These are phyloP conservation scores for Stachybotrys elegans DNA, from an alignment of 2,329 filamentous ascomycete genomes.

Conservation along the genomic window DNA sequence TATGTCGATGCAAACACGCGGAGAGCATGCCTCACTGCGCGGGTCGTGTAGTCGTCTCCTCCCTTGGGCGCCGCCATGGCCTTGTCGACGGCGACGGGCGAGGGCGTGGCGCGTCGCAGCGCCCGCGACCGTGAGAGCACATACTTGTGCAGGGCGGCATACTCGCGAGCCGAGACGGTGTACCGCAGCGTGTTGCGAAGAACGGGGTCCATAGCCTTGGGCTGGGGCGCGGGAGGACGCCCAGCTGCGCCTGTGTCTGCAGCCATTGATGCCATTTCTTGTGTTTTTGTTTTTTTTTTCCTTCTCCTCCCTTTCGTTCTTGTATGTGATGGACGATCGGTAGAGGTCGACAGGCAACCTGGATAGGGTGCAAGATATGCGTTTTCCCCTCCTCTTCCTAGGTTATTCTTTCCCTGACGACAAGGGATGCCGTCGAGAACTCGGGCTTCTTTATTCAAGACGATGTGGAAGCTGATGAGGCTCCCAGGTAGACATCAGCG, in stretches of 20 bases:
- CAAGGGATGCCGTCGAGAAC: too few relatives aligned
- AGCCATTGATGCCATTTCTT: constrained; percentile 4
- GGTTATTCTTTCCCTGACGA: too few relatives aligned
- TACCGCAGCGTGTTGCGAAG: constrained; percentile 83
- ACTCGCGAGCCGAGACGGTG: constrained; percentile 80
- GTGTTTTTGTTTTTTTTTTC: too few relatives aligned
- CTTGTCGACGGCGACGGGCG: constrained; percentile 48
- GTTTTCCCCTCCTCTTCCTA: too few relatives aligned
- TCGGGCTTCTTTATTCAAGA: too few relatives aligned
- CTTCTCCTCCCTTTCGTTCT: background rate
- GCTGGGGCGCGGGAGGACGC: constrained; percentile 11
- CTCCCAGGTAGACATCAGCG: too few relatives aligned
- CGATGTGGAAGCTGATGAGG: too few relatives aligned
- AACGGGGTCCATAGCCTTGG: constrained; percentile 54
- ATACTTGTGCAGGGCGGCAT: constrained; percentile 78
- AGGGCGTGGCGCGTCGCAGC: constrained; percentile 50
- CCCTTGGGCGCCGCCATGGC: constrained; percentile 26
- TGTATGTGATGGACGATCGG: too few relatives aligned
- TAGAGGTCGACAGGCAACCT: too few relatives aligned
- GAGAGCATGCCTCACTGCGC: constrained; percentile 64
- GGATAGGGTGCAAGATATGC: too few relatives aligned
- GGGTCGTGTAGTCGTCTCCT: constrained; percentile 63
- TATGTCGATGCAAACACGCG: constrained; percentile 64
- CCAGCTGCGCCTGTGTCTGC: background rate
- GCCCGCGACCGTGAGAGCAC: constrained; percentile 67